Evolutionary conservation across 2,329 filamentous ascomycete species (phyloP).

Genomic region (Penicillium oxalicum): DNA sequence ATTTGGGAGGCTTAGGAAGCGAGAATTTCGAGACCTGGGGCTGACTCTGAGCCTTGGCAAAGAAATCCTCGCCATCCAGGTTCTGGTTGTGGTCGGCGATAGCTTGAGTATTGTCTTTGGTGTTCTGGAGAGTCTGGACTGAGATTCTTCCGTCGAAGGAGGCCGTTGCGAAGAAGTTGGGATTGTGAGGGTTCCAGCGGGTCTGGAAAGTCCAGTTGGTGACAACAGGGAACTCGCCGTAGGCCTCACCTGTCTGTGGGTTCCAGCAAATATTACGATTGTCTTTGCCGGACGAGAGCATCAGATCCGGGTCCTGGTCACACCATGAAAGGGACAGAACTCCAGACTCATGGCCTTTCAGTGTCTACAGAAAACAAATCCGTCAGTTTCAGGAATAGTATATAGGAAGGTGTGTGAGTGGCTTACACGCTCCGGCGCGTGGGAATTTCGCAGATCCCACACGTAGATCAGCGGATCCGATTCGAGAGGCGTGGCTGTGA

Average conservation of each 20-base stretch:
- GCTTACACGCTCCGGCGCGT: constrained; percentile 68
- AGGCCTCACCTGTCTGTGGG: constrained; percentile 77
- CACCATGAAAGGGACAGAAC: constrained; percentile 96
- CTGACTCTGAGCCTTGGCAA: constrained; percentile 84
- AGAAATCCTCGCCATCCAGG: constrained; percentile 91
- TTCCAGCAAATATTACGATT: constrained; percentile 96
- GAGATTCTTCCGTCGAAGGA: constrained; percentile 97
- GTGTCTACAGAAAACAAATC: constrained; percentile 46
- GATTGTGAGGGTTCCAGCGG: constrained; percentile 88
- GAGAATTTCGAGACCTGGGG: constrained; percentile 88
- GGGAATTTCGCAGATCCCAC: constrained; percentile 95
- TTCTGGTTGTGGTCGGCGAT: constrained; percentile 59
- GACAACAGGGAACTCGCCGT: constrained; percentile 91
- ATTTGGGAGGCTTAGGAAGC: constrained; percentile 76
- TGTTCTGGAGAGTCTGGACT: constrained; percentile 90
- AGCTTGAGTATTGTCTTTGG: constrained; percentile 64
- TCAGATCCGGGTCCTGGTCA: constrained; percentile 75
- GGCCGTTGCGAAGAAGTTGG: constrained; percentile 84
- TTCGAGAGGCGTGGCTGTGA: constrained; percentile 88
- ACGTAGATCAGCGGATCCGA: constrained; percentile 80
- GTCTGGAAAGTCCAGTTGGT: constrained; percentile 99
- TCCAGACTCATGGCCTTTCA: constrained; percentile 90
- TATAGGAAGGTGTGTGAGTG: not conserved
- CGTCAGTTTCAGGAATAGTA: constrained; percentile 10
- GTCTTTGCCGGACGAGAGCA: constrained; percentile 93